Evolutionary conservation across 108 stramenopile species (phyloP).

Genomic region (Halocafeteria seosinensis): DNA sequence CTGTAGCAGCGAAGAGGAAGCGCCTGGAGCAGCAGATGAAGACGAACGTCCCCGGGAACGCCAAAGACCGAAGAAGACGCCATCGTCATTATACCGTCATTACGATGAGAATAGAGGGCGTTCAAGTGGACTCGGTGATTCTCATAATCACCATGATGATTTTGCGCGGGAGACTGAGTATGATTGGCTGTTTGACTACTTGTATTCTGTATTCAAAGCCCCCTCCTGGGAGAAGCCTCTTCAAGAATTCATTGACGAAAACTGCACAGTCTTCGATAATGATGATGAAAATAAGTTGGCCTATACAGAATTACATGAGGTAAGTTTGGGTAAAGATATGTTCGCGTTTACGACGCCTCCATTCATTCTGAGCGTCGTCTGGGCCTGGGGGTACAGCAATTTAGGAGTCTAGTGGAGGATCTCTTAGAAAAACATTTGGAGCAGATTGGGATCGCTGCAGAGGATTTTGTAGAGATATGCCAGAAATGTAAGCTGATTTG

Average conservation of each 20-base stretch:
- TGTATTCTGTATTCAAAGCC: constrained; percentile 28
- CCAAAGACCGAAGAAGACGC: too few relatives aligned
- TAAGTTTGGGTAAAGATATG: not conserved
- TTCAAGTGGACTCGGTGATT: too few relatives aligned
- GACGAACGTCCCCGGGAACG: too few relatives aligned
- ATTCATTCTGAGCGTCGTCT: not conserved
- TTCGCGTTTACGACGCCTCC: not conserved
- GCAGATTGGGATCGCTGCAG: constrained; percentile 27
- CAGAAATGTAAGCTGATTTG: too few relatives aligned
- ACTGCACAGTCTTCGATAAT: constrained; percentile 34
- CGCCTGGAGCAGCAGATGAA: too few relatives aligned
- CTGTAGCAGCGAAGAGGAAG: too few relatives aligned
- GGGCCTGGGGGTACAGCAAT: constrained; percentile 7
- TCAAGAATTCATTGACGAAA: constrained; percentile 34
- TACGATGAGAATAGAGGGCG: too few relatives aligned
- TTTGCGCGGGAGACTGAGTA: too few relatives aligned
- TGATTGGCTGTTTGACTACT: constrained; percentile 38
- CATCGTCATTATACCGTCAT: too few relatives aligned
- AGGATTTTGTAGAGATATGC: constrained; percentile 26
- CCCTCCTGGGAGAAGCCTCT: constrained; percentile 25
- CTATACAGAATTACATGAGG: constrained; percentile 25
- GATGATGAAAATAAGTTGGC: constrained; percentile 39
- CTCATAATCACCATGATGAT: too few relatives aligned
- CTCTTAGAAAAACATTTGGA: constrained; percentile 13
- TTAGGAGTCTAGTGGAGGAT: constrained; percentile 7